phyloP scores from a whole-genome alignment of 106 monocot species.

The Dendrobium chrysotoxum region DNA sequence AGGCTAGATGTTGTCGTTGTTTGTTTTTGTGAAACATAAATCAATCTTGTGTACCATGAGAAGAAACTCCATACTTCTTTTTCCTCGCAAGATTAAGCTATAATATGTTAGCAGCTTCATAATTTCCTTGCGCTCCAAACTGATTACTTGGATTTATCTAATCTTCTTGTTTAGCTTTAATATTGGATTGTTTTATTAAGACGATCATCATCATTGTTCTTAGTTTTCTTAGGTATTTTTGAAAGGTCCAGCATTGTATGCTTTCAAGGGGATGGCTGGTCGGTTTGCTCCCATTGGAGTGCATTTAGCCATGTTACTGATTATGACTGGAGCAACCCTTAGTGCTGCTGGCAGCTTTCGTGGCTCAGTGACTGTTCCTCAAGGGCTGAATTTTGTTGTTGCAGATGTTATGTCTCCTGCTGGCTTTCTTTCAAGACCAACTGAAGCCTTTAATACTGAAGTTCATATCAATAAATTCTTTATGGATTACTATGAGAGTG shows the following conservation, averaged over 20 bases:
- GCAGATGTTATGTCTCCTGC: conserved; percentile 84
- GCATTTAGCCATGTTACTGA: conserved; percentile 86
- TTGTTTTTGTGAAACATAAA: too few species aligned
- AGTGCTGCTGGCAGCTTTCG: conserved; percentile 79
- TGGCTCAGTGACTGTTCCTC: conserved; percentile 87
- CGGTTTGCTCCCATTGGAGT: conserved; percentile 93
- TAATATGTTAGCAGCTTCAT: not conserved
- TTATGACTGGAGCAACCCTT: conserved; percentile 88
- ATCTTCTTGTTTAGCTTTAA: not conserved
- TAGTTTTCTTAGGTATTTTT: conserved; percentile 49
- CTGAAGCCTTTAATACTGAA: conserved; percentile 64
- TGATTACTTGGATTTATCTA: not conserved
- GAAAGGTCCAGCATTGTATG: conserved; percentile 85
- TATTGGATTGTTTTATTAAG: conserved; percentile 3
- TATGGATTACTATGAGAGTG: conserved; percentile 96
- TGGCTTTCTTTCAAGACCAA: conserved; percentile 73
- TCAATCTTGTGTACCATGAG: too few species aligned
- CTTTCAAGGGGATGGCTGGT: conserved; percentile 90
- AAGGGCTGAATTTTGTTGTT: conserved; percentile 86
- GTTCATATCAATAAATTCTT: conserved; percentile 96
- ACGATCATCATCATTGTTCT: conserved; percentile 3
- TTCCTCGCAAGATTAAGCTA: not conserved
- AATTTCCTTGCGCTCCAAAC: not conserved
- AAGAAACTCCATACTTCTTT: not conserved
- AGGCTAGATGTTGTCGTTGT: too few species aligned